A percentile compares a stretch with the other conserved stretches of the same genome.
Conservation (phyloP, 192 early-diverging fungal genomes). For the Mortierella hygrophila region DNA sequence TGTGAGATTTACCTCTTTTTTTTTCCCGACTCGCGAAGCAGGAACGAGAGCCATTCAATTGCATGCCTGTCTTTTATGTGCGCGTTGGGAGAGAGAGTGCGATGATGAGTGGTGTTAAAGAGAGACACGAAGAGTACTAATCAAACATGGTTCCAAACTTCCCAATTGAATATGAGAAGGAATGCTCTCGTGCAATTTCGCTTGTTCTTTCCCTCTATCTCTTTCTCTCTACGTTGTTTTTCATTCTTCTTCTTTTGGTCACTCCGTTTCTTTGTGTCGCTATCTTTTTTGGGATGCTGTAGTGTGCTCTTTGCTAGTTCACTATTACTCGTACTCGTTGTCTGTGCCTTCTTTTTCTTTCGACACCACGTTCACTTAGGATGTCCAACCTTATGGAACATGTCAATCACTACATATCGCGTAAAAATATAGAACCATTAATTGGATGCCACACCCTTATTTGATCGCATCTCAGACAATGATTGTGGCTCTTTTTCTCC, state of each 20-base stretch:
- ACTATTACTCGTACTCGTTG: too few species aligned
- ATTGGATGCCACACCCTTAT: too few species aligned
- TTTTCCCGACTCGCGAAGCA: background rate
- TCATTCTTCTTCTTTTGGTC: too few species aligned
- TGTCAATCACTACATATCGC: too few species aligned
- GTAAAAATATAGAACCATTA: too few species aligned
- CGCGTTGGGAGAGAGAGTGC: background rate
- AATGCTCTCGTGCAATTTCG: background rate
- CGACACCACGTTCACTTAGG: background rate
- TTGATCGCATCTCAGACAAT: background rate
- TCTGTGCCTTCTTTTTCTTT: background rate
- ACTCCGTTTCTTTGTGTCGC: background rate
- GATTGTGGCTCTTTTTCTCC: background rate
- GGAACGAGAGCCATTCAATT: background rate
- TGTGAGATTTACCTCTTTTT: background rate
- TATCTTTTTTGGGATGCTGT: background rate
- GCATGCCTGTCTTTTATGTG: background rate
- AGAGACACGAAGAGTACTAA: background rate
- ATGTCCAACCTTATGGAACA: too few species aligned
- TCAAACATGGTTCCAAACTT: background rate
- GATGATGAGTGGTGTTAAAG: background rate
- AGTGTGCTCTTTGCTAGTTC: background rate
- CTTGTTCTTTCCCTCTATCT: background rate
- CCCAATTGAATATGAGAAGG: background rate
- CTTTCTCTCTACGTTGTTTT: too few species aligned